Evolutionary conservation across 176 grass and related monocot genomes (phyloP).

Genomic region (Aegilops bicornis): DNA sequence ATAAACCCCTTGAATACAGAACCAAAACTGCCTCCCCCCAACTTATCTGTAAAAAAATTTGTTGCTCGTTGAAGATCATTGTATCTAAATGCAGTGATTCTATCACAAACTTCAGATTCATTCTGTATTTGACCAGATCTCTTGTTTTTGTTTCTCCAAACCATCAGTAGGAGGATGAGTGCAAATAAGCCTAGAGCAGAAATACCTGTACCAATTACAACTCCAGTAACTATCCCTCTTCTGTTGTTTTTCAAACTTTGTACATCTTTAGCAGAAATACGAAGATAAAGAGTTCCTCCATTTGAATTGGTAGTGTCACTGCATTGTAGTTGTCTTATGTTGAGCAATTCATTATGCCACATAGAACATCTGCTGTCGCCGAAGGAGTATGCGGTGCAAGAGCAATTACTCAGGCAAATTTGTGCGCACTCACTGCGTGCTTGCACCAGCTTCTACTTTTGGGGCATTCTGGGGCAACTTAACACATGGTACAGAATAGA

Average conservation of each 20-base stretch:
- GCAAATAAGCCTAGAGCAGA: not conserved
- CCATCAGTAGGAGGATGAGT: constrained; percentile 20
- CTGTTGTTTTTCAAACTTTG: no score
- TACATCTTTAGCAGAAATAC: constrained; percentile 35
- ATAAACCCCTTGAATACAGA: constrained; percentile 23
- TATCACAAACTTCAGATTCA: constrained; percentile 9
- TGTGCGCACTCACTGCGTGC: no score
- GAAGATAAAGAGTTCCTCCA: no score
- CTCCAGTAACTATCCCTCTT: not conserved
- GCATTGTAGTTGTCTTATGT: no score
- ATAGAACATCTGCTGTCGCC: no score
- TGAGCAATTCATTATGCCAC: no score
- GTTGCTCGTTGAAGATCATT: constrained; percentile 39
- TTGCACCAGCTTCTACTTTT: no score
- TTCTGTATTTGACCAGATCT: not conserved
- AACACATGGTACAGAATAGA: not conserved
- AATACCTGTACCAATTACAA: constrained; percentile 16
- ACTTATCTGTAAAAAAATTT: constrained; percentile 48
- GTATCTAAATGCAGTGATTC: constrained; percentile 32
- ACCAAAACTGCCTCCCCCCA: constrained; percentile 57
- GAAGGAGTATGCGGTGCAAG: no score
- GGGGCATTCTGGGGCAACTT: no score
- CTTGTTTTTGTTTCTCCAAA: constrained; percentile 12
- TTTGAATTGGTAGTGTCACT: no score
- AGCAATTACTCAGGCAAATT: no score